Evolutionary conservation across 495 filamentous ascomycete species (phyloP), one percentile per base, ranked within the genome.

Genomic region (Jackrogersella multiformis): DNA sequence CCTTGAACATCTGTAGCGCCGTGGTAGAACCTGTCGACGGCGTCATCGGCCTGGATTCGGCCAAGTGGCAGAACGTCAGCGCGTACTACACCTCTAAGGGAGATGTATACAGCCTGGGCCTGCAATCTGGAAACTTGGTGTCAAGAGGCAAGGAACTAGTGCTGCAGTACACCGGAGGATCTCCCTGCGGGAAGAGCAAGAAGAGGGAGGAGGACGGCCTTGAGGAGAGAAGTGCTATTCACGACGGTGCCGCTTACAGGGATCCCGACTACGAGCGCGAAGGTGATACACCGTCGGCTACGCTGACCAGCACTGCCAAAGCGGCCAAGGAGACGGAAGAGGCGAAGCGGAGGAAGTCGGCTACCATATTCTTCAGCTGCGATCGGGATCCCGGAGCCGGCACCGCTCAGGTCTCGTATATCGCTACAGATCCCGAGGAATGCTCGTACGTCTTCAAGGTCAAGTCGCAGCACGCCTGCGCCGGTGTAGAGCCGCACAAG

Each of bases 361-460:
- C 93, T 7, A 86, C 94, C 54, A 93, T 99, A 81, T 94, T 91
- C 28, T 92, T 98, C 77, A 90, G 94, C 72, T 98, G 96, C 79
- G 94, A 97, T 69, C 87, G 86, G 48, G 92, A 97, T 61, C 84
- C 87, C 7, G 59, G 77, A 0, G 78, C 75, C 38, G 70, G 68
- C n/a, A 69, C 74, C 0, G 85, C 87, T 23, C 85, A 89, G 13
- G 86, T 88, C 12, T 90, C 91, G 4, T 99, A 96, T 74, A 88
- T 98, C 49, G 92, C 91, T 58, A 86, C 90, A 18, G 89, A 89
- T 77, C 86, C 86, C 4, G 92, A 97, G 71, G 87, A 92, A 48
- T 99, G 96, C 81, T 86, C 91, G n/a, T 99, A 97, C 78, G 91
- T 96, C 76, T 99, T 99, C 79, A 93, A 97, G 76, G 87, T 93